Evolutionary conservation across 345 rosid genomes (phyloP), one percentile per base, ranked within the genome.

Genomic region (Odontarrhena argentea): DNA sequence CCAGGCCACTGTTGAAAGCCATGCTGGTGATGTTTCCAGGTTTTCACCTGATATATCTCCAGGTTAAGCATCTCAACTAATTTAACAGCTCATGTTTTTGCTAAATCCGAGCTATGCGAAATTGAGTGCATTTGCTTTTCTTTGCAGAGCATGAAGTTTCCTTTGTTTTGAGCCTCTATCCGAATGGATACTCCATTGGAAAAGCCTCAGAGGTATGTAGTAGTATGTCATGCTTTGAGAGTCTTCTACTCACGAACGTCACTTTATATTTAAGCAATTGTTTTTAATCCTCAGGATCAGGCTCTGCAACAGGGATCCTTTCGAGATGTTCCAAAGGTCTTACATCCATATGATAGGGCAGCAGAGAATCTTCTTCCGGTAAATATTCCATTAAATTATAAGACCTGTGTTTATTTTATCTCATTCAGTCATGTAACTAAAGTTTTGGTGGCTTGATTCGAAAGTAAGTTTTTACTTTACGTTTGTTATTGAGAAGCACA

Each of bases 321-420:
- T 73, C 85, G 86, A 74, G 96, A 86, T 79, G 79, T 73, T 78
- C 73, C 76, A n/a, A 86, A 86, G 74, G 73, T 72, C 40, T 67
- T 91, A 74, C 93, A 78, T 76, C 94, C 92, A 18, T 95, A 91
- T 77, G 90, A 91, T 81, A 87, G 84, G 76, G 78, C 93, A 65
- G 93, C 99, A 38, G 96, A 95, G 80, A 81, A 75, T 67, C 83
- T 91, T 49, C 87, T 91, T 75, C 78, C 85, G 77, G 99, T 95
- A 81, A 82, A 50, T 63, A 24, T 77, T 24, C 50, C 43, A 43
- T 6, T 36, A 68, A 22, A 28, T 38, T 6, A 55, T 6, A 3
- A 26, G 61, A 57, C 26, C 9, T 36, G 3, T 4, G 52, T 6
- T 67, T 67, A 3, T 34, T 44, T 13, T 51, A n/a, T 61, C 28